A percentile compares a stretch with the other conserved stretches of the same genome.
Conservation (phyloP, 2,329 filamentous ascomycete species). For the Chrysoporthe deuterocubensis region DNA sequence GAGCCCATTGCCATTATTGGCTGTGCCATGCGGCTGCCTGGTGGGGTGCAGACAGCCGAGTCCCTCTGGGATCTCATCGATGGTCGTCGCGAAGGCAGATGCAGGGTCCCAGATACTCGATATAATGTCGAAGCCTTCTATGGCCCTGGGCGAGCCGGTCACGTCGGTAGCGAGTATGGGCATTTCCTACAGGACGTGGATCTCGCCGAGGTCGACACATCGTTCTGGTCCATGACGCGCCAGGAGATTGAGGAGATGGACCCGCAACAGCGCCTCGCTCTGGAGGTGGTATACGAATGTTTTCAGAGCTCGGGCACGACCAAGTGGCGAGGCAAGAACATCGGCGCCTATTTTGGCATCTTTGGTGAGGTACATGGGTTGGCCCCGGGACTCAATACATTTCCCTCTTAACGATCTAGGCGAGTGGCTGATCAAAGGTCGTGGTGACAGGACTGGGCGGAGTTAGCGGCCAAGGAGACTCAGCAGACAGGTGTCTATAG, state of each 20-base stretch:
- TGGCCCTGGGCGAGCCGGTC: slow-evolving; percentile 41
- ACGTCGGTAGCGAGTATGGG: slow-evolving; percentile 34
- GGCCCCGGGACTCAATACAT: neutral
- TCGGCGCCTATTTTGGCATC: slow-evolving; percentile 32
- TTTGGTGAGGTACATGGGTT: neutral
- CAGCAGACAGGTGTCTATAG: slow-evolving; percentile 39
- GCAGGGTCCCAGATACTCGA: slow-evolving; percentile 35
- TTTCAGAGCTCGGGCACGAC: slow-evolving; percentile 32
- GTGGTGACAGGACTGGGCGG: slow-evolving; percentile 28
- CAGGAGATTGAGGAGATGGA: slow-evolving; percentile 12
- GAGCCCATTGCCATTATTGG: slow-evolving; percentile 40
- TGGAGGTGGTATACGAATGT: slow-evolving; percentile 23
- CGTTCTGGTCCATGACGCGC: slow-evolving; percentile 13
- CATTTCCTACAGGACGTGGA: slow-evolving; percentile 20
- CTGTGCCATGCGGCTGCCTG: slow-evolving; percentile 40
- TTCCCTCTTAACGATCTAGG: neutral
- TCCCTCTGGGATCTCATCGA: slow-evolving; percentile 40
- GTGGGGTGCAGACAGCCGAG: slow-evolving; percentile 33
- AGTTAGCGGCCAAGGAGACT: slow-evolving; percentile 15
- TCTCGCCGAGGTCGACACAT: slow-evolving; percentile 11
- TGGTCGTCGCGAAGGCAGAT: slow-evolving; percentile 34
- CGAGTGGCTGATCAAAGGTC: slow-evolving; percentile 11
- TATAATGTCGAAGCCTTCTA: slow-evolving; percentile 36
- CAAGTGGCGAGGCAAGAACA: slow-evolving; percentile 29
- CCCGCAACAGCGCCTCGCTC: slow-evolving; percentile 19